Evolutionary conservation across 768 basidiomycete species (phyloP), one percentile per base, ranked within the genome.

Genomic region (Gymnopilus dilepis): DNA sequence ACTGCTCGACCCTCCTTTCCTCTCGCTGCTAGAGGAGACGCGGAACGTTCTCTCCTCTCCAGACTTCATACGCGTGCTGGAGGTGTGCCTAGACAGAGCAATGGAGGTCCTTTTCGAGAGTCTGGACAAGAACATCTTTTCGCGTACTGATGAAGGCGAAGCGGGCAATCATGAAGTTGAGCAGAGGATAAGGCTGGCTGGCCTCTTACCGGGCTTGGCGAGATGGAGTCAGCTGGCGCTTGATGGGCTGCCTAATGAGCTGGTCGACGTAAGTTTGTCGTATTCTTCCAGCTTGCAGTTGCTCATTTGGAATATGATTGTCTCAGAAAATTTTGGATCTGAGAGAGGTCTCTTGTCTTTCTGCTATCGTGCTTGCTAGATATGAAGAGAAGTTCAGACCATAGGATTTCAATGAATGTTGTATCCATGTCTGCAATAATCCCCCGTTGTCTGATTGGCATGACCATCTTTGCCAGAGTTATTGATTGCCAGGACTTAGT

Each of bases 131-230:
- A 84, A 87, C 17, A 81, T 93, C 24, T 95, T 92, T 68, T 63
- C 56, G 60, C 26, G 59, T 1, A 59, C 45, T 19, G 53, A 59
- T 11, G 45, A 45, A 1, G 58, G 47, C 19, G 55, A 11, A 24
- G 61, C 64, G 1, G 67, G 69, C 4, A 56, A 62, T 63, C 65
- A 66, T 17, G 74, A 68, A 1, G 78, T 80, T 43, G 83, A 82
- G 28, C 71, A 80, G 51, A 81, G 83, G 65, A 84, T 92, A 52
- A 78, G 91, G 47, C 73, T 97, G 13, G 96, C 94, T 13, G 87
- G 88, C 5, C 75, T 97, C 66, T 75, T 98, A 28, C 95, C 95
- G 4, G 90, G 86, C 0, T 76, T 97, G 41, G 87, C 90, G 57
- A 78, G 86, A 59, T 95, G 94, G 93, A 89, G 88, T 67, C 84